These are phyloP conservation scores for Esteya vermicola DNA, from an alignment of 2,329 filamentous ascomycete species.

Conservation along the genomic window DNA sequence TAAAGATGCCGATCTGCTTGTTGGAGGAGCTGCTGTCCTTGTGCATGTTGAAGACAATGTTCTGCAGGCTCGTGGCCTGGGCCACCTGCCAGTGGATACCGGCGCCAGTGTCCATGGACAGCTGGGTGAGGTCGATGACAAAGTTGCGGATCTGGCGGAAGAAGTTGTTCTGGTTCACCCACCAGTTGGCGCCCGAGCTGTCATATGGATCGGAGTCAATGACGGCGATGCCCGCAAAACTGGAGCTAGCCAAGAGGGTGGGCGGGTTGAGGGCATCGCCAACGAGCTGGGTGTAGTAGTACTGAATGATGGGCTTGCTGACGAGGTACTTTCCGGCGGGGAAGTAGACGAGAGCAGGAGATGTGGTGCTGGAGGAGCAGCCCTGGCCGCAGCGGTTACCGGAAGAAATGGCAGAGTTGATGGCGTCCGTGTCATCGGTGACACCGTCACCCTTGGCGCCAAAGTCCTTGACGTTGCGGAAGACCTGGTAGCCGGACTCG, in stretches of 20 bases:
- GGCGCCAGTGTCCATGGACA: slow-evolving; percentile 46
- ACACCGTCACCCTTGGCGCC: slow-evolving; percentile 53
- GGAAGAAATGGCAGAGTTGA: slow-evolving; percentile 70
- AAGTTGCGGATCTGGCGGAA: slow-evolving; percentile 75
- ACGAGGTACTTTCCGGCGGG: slow-evolving; percentile 77
- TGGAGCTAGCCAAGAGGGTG: slow-evolving; percentile 56
- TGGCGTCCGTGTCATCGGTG: slow-evolving; percentile 76
- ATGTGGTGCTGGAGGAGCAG: slow-evolving; percentile 74
- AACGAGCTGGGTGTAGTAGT: slow-evolving; percentile 88
- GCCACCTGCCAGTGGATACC: slow-evolving; percentile 78
- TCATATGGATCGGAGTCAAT: slow-evolving; percentile 83
- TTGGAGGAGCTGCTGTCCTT: slow-evolving; percentile 49
- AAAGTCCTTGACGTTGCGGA: slow-evolving; percentile 64
- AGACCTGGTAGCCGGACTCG: slow-evolving; percentile 49
- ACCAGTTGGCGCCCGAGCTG: slow-evolving; percentile 54
- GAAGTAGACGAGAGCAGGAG: slow-evolving; percentile 83
- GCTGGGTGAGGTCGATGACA: slow-evolving; percentile 57
- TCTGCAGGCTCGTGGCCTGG: slow-evolving; percentile 69
- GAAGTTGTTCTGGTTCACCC: slow-evolving; percentile 72
- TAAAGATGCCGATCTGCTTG: slow-evolving; percentile 64
- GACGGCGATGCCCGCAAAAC: slow-evolving; percentile 74
- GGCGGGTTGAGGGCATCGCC: slow-evolving; percentile 64
- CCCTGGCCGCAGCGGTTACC: slow-evolving; percentile 65
- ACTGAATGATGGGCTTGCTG: slow-evolving; percentile 63
- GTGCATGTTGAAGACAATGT: slow-evolving; percentile 69